Percentiles rank a stretch among this genome's conserved stretches.
Conservation (phyloP, 2,329 filamentous ascomycete genomes). For the Phyllosticta citrichinensis region DNA sequence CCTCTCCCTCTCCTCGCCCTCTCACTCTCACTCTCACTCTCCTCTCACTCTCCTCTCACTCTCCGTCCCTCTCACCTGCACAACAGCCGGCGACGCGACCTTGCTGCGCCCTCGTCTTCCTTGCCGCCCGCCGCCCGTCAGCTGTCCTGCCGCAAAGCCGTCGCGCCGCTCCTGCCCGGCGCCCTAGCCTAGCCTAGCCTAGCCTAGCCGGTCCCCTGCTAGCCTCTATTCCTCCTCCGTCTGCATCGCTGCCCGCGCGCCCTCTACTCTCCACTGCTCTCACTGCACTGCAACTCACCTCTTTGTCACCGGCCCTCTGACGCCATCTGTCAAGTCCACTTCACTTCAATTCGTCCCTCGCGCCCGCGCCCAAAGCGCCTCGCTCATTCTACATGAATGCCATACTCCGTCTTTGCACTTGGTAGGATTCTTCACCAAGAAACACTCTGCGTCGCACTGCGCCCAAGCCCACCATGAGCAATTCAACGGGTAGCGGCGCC, state of each 20-base stretch:
- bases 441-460: not conserved
- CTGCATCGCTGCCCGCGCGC: not conserved
- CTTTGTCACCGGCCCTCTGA: not conserved
- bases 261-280: not conserved
- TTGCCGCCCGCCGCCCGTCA: not conserved
- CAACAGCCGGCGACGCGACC: too few species aligned
- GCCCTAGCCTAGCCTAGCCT: not conserved
- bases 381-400: not conserved
- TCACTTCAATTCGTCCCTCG: not conserved
- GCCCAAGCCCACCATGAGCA: not conserved
- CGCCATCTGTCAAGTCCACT: not conserved
- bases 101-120: not conserved
- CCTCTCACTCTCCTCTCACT: too few species aligned
- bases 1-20: too few species aligned
- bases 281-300: too few species aligned
- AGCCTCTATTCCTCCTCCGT: not conserved
- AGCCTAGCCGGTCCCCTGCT: not conserved
- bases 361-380: not conserved
- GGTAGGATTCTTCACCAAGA: not conserved
- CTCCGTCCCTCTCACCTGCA: too few species aligned
- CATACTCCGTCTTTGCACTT: not conserved
- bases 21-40: too few species aligned
- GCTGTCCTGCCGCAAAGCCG: not conserved
- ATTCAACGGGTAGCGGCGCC: constrained; percentile 10
- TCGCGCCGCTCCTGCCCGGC: too few species aligned